Percentiles rank a stretch among this genome's conserved stretches.
These are phyloP conservation scores for Sabuloglossum arenarium DNA, from an alignment of 495 filamentous ascomycete species.

Conservation along the genomic window DNA sequence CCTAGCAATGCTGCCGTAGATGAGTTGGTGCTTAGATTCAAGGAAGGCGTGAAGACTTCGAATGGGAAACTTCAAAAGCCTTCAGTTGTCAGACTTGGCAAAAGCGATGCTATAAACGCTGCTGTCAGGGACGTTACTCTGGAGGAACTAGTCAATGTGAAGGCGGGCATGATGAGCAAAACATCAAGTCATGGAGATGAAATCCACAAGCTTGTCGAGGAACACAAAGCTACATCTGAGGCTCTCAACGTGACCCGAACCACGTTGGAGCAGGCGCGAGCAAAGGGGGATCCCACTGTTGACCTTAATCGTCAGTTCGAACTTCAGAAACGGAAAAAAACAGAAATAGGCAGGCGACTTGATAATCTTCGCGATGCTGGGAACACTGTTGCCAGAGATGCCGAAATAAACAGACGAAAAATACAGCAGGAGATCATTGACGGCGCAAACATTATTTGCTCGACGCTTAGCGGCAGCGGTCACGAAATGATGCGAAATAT, in stretches of 20 bases:
- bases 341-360: conserved; percentile 55
- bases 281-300: conserved; percentile 36
- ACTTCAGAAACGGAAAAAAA: conserved; percentile 47
- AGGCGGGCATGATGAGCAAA: conserved; percentile 19
- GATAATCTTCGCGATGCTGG: conserved; percentile 72
- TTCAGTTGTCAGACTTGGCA: conserved; percentile 74
- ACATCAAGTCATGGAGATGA: conserved; percentile 23
- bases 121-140: conserved; percentile 83
- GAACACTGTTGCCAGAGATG: conserved; percentile 50
- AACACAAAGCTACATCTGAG: conserved; percentile 57
- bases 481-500: conserved; percentile 95
- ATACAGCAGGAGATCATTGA: conserved; percentile 84
- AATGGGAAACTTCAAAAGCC: conserved; percentile 50
- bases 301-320: conserved; percentile 62
- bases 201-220: conserved; percentile 57
- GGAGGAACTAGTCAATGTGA: conserved; percentile 55
- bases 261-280: conserved; percentile 47
- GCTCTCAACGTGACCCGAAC: conserved; percentile 43
- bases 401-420: conserved; percentile 63
- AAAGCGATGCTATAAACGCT: conserved; percentile 79
- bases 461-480: conserved; percentile 84
- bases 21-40: conserved; percentile 84
- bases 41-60: conserved; percentile 62
- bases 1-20: conserved; percentile 96
- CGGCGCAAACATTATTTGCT: conserved; percentile 78